phyloP scores from a whole-genome alignment of 1,284 basidiomycete species.

The Cryptococcus sp. region DNA sequence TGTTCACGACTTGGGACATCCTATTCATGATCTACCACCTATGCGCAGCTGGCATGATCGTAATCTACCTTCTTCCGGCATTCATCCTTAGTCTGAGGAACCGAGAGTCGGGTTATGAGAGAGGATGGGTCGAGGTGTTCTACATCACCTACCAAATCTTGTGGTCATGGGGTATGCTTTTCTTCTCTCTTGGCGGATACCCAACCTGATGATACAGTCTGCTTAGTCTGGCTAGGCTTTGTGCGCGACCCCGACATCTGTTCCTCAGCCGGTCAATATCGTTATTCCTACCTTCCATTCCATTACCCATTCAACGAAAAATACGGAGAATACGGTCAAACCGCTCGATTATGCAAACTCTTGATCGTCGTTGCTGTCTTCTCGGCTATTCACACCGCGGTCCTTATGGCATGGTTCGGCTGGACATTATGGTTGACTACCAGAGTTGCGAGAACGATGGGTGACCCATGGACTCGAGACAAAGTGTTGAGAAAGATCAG shows the following conservation, averaged over 20 bases:
- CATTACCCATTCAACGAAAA: background rate
- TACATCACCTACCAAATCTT: background rate
- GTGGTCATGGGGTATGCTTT: background rate
- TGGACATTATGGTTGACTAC: background rate
- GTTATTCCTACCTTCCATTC: background rate
- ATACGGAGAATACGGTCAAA: background rate
- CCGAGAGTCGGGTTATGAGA: background rate
- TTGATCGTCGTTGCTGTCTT: background rate
- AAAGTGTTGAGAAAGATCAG: background rate
- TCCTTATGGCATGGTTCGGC: background rate
- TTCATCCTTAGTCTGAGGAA: background rate
- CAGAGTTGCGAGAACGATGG: background rate
- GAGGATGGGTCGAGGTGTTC: background rate
- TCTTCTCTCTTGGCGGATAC: no score
- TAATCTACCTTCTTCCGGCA: background rate
- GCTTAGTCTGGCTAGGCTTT: no score
- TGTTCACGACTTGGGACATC: background rate
- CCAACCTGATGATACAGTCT: no score
- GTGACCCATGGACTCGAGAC: background rate
- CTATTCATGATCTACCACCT: background rate
- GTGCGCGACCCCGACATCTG: no score
- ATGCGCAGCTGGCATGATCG: background rate
- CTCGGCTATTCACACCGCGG: background rate
- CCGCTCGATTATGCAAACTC: background rate
- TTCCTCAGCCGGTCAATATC: no score